Evolutionary conservation across 306 rosid species (phyloP), one percentile per base, ranked within the genome.

Genomic region (Vicia sativa): DNA sequence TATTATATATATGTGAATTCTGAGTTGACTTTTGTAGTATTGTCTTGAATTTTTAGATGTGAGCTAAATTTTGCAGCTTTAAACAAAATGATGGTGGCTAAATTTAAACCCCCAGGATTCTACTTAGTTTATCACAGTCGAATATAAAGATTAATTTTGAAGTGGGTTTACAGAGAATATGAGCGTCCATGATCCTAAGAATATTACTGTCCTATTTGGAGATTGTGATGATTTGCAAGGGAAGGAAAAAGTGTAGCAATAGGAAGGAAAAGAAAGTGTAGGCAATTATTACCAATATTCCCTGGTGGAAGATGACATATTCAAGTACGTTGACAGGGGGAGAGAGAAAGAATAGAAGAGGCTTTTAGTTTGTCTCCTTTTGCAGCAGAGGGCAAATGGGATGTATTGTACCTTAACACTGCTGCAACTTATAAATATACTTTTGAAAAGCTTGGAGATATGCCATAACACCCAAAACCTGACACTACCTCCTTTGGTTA

Each of bases 361-460:
- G 83, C 90, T 85, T 90, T 90, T 82, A 16, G 81, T 85, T 88
- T 88, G 95, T 85, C 82, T 83, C 84, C 75, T 83, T 83, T 81
- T 88, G 87, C 62, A 49, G 80, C 82, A 62, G 78, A 71, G 72
- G 67, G 95, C 96, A 90, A 93, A 80, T 90, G 89, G 92, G 67
- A 93, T 93, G 69, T 77, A 71, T 72, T 80, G 91, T 83, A 87
- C 91, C 87, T 82, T 68, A 81, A 86, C 81, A 71, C 91, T 89
- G 96, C 96, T 15, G 95, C 96, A 79, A 88, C 95, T 85, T 61
- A 75, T 74, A 48, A 67, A 74, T 72, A 77, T 82, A 79, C 99
- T 90, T 95, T 95, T 90, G 85, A 87, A 95, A 90, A 90, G 95
- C 83, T 84, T 64, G 80, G 85, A 85, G 85, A 85, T 85, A 93